A percentile compares a stretch with the other conserved stretches of the same genome.
phyloP scores from a whole-genome alignment of 805 yeast species.

The Pichia membranifaciens region DNA sequence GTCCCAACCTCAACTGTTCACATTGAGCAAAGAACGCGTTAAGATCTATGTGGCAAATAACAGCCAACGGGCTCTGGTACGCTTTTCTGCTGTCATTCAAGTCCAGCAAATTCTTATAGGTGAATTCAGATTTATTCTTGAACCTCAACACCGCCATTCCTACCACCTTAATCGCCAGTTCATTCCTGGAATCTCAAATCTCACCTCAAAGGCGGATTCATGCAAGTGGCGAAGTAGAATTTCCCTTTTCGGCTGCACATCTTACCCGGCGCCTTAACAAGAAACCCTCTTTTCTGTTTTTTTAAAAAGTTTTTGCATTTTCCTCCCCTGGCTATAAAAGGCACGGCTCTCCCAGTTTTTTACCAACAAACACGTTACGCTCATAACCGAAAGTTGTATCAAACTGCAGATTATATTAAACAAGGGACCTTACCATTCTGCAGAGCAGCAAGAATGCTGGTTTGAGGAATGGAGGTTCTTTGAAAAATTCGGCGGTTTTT shows the following conservation, averaged over 20 bases:
- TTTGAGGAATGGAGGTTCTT: no score
- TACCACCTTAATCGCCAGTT: no score
- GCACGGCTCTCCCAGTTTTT: neutral
- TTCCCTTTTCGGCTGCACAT: neutral
- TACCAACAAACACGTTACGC: no score
- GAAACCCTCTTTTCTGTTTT: neutral
- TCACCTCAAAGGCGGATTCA: no score
- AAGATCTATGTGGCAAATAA: constrained; percentile 80
- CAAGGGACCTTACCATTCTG: no score
- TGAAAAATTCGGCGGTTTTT: neutral
- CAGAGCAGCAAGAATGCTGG: no score
- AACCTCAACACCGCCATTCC: constrained; percentile 4
- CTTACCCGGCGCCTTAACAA: neutral
- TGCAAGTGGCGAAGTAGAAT: no score
- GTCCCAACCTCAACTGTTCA: constrained; percentile 69
- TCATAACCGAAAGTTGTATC: no score
- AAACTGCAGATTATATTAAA: no score
- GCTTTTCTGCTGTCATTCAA: constrained; percentile 43
- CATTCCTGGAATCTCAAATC: no score
- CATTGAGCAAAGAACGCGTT: constrained; percentile 97
- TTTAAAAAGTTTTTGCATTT: neutral
- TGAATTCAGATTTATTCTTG: constrained; percentile 37
- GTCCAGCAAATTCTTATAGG: constrained; percentile 42
- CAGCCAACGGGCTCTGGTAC: constrained; percentile 63
- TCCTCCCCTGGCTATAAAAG: neutral